Conservation (phyloP, 352 stramenopile species). For the Globisporangium acanthophoron region DNA sequence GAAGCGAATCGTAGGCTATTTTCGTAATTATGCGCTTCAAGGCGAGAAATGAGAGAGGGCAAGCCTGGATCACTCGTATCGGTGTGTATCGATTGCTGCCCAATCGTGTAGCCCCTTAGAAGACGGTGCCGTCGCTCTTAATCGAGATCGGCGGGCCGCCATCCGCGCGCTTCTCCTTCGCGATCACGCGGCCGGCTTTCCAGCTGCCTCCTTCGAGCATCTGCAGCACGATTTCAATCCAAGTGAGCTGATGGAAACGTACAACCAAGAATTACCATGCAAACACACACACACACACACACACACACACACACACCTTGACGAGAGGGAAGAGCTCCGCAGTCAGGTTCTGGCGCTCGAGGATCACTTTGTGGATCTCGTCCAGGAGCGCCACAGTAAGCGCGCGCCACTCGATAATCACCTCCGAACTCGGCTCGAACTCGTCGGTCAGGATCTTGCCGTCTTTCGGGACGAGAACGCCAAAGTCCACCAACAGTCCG, state of each 20-base stretch:
- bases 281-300: not conserved
- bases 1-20: not conserved
- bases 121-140: slow-evolving; percentile 85
- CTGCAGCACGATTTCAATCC: slow-evolving; percentile 13
- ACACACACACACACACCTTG: slow-evolving; percentile 51
- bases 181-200: slow-evolving; percentile 79
- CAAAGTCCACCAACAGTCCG: slow-evolving; percentile 75
- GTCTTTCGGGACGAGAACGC: slow-evolving; percentile 67
- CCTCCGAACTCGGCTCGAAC: slow-evolving; percentile 58
- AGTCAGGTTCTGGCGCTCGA: slow-evolving; percentile 58
- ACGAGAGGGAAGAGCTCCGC: slow-evolving; percentile 75
- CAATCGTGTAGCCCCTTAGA: slow-evolving; percentile 23
- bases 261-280: no score
- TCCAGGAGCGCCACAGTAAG: slow-evolving; percentile 79
- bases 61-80: no score
- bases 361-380: slow-evolving; percentile 63
- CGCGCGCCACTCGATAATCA: slow-evolving; percentile 85
- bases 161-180: slow-evolving; percentile 66
- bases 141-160: slow-evolving; percentile 78
- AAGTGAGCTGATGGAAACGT: no score
- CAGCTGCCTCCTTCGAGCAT: slow-evolving; percentile 85
- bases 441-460: slow-evolving; percentile 41
- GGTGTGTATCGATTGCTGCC: no score
- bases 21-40: not conserved
- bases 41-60: not conserved